Evolutionary conservation across 208 protist species (phyloP).

Genomic region (Trypanosoma cruzi): DNA sequence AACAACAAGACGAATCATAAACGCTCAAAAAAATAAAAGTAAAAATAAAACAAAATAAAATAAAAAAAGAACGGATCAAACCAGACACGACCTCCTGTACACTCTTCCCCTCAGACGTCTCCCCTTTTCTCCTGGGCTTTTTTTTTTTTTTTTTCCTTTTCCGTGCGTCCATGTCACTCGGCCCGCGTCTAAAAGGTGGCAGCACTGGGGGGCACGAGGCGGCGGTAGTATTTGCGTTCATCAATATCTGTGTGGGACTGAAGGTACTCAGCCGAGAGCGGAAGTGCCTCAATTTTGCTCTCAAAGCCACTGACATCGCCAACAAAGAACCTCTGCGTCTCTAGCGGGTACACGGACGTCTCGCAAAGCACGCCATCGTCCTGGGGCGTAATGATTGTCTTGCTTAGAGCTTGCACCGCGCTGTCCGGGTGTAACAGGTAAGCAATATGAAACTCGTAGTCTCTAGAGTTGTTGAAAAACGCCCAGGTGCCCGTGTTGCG

Average conservation of each 20-base stretch:
- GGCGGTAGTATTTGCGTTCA: constrained; percentile 62
- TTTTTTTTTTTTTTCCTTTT: too few relatives aligned
- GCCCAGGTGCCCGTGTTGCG: constrained; percentile 37
- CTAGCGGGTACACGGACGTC: constrained; percentile 58
- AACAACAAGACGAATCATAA: too few relatives aligned
- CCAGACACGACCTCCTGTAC: too few relatives aligned
- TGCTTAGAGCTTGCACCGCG: constrained; percentile 37
- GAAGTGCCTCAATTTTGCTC: constrained; percentile 77
- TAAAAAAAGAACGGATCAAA: too few relatives aligned
- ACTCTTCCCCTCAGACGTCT: background rate
- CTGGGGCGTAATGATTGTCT: constrained; percentile 46
- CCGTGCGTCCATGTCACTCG: background rate
- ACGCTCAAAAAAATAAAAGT: too few relatives aligned
- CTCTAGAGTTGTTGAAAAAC: constrained; percentile 81
- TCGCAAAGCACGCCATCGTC: constrained; percentile 77
- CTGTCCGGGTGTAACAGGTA: constrained; percentile 75
- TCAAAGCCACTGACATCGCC: constrained; percentile 63
- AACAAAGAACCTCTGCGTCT: constrained; percentile 68
- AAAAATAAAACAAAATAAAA: too few relatives aligned
- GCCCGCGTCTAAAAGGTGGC: constrained; percentile 38
- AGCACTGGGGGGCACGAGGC: constrained; percentile 56
- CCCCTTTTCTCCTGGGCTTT: background rate
- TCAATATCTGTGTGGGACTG: constrained; percentile 56
- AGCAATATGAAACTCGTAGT: constrained; percentile 86
- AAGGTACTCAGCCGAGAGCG: constrained; percentile 80